Percentiles rank a stretch among this genome's conserved stretches.
These are phyloP conservation scores for Pichia sp. DNA, from an alignment of 1,139 yeast species.

Conservation along the genomic window DNA sequence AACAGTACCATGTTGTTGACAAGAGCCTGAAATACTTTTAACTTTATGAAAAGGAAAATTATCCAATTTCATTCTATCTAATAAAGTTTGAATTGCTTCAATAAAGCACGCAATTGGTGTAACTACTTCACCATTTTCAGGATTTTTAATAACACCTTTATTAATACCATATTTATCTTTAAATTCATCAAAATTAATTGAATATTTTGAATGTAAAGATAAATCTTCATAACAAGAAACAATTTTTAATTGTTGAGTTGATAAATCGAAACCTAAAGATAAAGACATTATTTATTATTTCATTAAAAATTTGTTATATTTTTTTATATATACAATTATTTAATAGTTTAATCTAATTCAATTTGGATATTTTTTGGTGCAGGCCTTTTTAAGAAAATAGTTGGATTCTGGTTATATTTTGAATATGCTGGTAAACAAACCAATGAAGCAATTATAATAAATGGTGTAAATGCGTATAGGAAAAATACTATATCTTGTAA, in stretches of 20 bases:
- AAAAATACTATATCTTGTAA: slow-evolving; percentile 37
- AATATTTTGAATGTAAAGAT: slow-evolving; percentile 42
- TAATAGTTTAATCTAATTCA: slow-evolving; percentile 5
- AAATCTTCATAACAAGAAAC: slow-evolving; percentile 55
- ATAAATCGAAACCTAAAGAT: slow-evolving; percentile 73
- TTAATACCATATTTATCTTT: slow-evolving; percentile 47
- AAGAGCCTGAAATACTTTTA: slow-evolving; percentile 74
- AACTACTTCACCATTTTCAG: slow-evolving; percentile 47
- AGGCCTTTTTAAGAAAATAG: slow-evolving; percentile 34
- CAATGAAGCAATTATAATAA: slow-evolving; percentile 33
- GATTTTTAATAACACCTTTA: slow-evolving; percentile 64
- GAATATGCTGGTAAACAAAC: slow-evolving; percentile 54
- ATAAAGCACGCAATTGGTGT: slow-evolving; percentile 92
- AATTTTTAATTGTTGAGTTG: slow-evolving; percentile 84
- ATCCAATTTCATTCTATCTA: slow-evolving; percentile 47
- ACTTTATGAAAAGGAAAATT: slow-evolving; percentile 55
- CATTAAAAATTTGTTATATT: background rate
- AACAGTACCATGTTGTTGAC: slow-evolving; percentile 91
- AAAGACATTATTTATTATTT: slow-evolving; percentile 20
- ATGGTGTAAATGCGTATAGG: slow-evolving; percentile 34
- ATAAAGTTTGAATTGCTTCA: slow-evolving; percentile 66
- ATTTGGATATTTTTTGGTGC: slow-evolving; percentile 14
- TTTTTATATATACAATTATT: background rate
- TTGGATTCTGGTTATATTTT: slow-evolving; percentile 40
- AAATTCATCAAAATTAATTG: slow-evolving; percentile 66